Conservation (phyloP, 306 rosid species). For the Purshia tridentata region DNA sequence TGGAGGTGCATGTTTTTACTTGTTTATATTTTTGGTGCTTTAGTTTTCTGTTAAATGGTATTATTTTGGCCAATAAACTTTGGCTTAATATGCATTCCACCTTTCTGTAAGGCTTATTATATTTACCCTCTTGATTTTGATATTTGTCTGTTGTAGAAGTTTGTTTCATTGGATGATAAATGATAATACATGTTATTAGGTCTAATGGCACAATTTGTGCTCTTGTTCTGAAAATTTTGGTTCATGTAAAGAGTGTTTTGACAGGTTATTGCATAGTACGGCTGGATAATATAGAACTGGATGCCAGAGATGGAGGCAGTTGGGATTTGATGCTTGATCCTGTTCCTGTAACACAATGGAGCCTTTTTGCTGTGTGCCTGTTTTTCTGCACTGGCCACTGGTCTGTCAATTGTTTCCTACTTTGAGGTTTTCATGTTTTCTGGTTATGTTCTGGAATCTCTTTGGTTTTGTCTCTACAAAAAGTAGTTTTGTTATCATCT, state of each 20-base stretch:
- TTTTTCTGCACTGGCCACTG: slow-evolving; percentile 98
- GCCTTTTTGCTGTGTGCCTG: slow-evolving; percentile 74
- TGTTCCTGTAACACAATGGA: slow-evolving; percentile 80
- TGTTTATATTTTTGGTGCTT: slow-evolving; percentile 18
- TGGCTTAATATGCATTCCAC: slow-evolving; percentile 5
- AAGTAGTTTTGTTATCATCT: neutral
- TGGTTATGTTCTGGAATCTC: slow-evolving; percentile 20
- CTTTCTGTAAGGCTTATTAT: neutral
- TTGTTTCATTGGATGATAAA: neutral
- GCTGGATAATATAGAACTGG: slow-evolving; percentile 42
- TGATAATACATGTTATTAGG: neutral
- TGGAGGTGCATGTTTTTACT: slow-evolving; percentile 58
- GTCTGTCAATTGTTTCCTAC: slow-evolving; percentile 47
- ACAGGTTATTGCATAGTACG: slow-evolving; percentile 79
- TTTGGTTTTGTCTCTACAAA: slow-evolving; percentile 1
- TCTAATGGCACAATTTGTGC: neutral
- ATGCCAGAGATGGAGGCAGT: slow-evolving; percentile 35
- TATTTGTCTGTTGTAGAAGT: neutral
- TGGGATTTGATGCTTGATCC: slow-evolving; percentile 38
- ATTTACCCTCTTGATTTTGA: neutral
- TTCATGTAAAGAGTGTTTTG: slow-evolving; percentile 20
- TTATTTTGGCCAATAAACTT: slow-evolving; percentile 5
- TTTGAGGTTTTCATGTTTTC: slow-evolving; percentile 23
- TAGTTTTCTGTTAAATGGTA: slow-evolving; percentile 9
- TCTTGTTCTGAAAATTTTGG: neutral